Conservation (phyloP, 345 rosid genomes). For the Gossypium stocksii region DNA sequence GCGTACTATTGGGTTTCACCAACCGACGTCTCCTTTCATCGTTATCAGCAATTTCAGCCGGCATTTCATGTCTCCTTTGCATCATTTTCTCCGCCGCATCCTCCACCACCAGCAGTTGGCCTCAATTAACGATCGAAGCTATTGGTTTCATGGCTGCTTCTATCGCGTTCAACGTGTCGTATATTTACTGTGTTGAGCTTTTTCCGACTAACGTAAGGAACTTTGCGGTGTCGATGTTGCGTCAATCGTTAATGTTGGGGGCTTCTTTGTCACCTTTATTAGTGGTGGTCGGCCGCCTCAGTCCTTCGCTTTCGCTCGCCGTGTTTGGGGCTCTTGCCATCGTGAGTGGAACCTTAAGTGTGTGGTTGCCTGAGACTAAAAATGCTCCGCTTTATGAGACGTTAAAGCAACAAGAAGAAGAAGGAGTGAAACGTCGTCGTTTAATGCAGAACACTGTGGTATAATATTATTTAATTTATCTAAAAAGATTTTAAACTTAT, state of each 20-base stretch:
- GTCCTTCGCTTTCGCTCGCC: constrained; percentile 49
- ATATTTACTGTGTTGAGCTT: constrained; percentile 60
- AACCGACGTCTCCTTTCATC: constrained; percentile 56
- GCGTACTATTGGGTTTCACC: constrained; percentile 39
- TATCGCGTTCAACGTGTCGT: constrained; percentile 48
- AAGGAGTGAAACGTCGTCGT: constrained; percentile 23
- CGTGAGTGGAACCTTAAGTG: constrained; percentile 48
- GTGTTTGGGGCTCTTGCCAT: constrained; percentile 49
- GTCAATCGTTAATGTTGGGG: constrained; percentile 66
- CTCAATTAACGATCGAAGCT: constrained; percentile 46
- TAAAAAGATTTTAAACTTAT: no score
- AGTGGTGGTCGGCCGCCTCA: constrained; percentile 53
- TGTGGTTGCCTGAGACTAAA: constrained; percentile 60
- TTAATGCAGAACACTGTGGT: constrained; percentile 5
- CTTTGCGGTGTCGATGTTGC: constrained; percentile 50
- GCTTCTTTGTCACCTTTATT: constrained; percentile 64
- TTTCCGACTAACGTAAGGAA: constrained; percentile 75
- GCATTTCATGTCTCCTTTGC: constrained; percentile 49
- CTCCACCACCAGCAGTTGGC: constrained; percentile 35
- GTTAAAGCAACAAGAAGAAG: constrained; percentile 42
- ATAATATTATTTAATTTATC: neutral
- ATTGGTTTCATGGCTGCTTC: constrained; percentile 72
- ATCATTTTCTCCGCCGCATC: constrained; percentile 35
- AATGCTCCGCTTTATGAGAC: constrained; percentile 68
- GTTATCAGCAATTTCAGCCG: constrained; percentile 41